Percentiles rank a stretch among this genome's conserved stretches.
Evolutionary conservation across 352 stramenopile species (phyloP).

Genomic region (Pythium dissotocum): DNA sequence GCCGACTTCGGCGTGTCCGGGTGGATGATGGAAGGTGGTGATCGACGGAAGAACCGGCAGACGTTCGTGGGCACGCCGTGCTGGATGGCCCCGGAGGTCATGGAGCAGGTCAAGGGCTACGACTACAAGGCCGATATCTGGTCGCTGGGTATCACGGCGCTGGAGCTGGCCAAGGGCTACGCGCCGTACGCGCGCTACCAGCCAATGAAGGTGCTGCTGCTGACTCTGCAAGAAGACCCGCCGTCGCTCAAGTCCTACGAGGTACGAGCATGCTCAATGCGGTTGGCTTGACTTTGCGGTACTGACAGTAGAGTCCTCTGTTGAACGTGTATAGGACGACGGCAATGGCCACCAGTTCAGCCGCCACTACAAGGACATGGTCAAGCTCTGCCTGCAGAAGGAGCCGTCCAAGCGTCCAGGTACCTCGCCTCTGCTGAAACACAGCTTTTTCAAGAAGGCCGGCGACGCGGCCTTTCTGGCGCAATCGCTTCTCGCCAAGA

Average conservation of each 20-base stretch:
- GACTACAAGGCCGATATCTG: constrained; percentile 99
- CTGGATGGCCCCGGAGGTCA: constrained; percentile 95
- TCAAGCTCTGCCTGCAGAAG: constrained; percentile 89
- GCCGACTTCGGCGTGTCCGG: constrained; percentile 99
- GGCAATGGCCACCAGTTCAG: constrained; percentile 81
- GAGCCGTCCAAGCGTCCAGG: constrained; percentile 83
- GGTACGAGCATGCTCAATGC: constrained; percentile 33
- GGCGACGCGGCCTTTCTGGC: constrained; percentile 69
- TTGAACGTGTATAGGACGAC: constrained; percentile 54
- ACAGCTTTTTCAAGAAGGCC: constrained; percentile 91
- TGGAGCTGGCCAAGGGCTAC: constrained; percentile 98
- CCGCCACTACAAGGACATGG: constrained; percentile 87
- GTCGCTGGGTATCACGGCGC: constrained; percentile 98
- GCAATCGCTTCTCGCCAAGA: constrained; percentile 61
- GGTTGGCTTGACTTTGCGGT: constrained; percentile 1
- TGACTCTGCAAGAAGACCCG: constrained; percentile 97
- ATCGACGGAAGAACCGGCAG: constrained; percentile 92
- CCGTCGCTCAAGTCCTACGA: constrained; percentile 91
- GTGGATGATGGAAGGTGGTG: constrained; percentile 96
- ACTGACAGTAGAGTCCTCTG: background rate
- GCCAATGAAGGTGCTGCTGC: constrained; percentile 98
- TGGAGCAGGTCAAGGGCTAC: constrained; percentile 90
- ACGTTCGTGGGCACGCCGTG: constrained; percentile 99
- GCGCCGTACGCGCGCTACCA: constrained; percentile 97
- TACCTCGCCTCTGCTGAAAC: constrained; percentile 81